Conservation (phyloP, 2,329 filamentous ascomycete species). For the Simplicillium sp. region DNA sequence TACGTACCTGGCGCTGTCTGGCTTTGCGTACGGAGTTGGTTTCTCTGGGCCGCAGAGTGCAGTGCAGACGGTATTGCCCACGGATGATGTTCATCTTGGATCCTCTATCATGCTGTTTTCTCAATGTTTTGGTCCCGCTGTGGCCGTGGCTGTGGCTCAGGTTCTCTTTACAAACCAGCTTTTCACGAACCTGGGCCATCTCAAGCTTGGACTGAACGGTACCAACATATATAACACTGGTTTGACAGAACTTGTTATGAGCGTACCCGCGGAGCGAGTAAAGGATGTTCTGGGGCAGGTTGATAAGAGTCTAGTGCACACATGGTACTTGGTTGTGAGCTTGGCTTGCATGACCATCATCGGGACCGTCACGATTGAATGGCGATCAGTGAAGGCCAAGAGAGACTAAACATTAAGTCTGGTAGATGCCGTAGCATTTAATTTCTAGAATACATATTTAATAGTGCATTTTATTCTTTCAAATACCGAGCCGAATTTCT, state of each 20-base stretch:
- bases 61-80: constrained; percentile 25
- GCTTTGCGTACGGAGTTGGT: constrained; percentile 25
- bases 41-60: constrained; percentile 29
- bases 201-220: constrained; percentile 1
- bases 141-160: constrained; percentile 10
- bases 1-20: constrained; percentile 26
- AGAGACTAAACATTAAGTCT: constrained; percentile 1
- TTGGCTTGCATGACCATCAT: constrained; percentile 13
- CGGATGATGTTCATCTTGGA: constrained; percentile 9
- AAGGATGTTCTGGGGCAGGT: constrained; percentile 1
- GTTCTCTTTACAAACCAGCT: constrained; percentile 10
- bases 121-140: constrained; percentile 11
- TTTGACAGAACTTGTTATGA: constrained; percentile 1
- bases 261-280: neutral
- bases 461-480: no score
- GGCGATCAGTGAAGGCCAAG: constrained; percentile 15
- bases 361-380: constrained; percentile 15
- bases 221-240: neutral
- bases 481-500: no score
- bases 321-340: constrained; percentile 13
- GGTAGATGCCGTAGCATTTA: no score
- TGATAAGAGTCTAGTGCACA: constrained; percentile 9
- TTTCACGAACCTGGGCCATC: constrained; percentile 2
- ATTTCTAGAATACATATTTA: no score
- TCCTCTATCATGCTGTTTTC: constrained; percentile 13